These are phyloP conservation scores for Ustanciosporium gigantosporum DNA, from an alignment of 1,284 basidiomycete genomes.

Conservation along the genomic window DNA sequence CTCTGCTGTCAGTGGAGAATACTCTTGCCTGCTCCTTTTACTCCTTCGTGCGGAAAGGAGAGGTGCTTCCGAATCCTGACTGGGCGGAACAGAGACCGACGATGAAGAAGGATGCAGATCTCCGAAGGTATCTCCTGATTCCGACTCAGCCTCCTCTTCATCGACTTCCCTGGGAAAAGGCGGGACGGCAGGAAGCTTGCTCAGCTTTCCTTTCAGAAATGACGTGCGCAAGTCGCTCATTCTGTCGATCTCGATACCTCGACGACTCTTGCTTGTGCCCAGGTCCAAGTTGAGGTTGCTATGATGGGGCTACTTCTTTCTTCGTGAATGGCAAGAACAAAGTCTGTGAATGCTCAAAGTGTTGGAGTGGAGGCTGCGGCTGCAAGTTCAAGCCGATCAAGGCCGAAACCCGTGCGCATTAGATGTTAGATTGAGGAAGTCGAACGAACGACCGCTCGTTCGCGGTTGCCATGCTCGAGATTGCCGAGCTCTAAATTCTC, in stretches of 20 bases:
- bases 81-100: not conserved
- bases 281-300: no score
- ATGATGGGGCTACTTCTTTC: no score
- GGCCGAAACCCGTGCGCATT: no score
- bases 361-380: no score
- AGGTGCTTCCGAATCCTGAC: not conserved
- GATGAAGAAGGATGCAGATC: not conserved
- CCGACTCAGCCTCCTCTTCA: conserved; percentile 6
- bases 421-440: no score
- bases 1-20: conserved; percentile 42
- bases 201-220: conserved; percentile 32
- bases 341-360: no score
- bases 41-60: not conserved
- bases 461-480: no score
- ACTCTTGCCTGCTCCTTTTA: conserved; percentile 9
- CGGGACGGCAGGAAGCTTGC: conserved; percentile 35
- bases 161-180: conserved; percentile 11
- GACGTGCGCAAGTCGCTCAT: conserved; percentile 36
- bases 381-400: no score
- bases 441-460: no score
- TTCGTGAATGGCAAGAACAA: not conserved
- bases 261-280: no score
- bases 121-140: conserved; percentile 2
- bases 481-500: no score
- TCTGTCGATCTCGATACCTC: no score